A percentile compares a stretch with the other conserved stretches of the same genome.
Evolutionary conservation across 768 basidiomycete species (phyloP).

Genomic region (Mycena filopes): DNA sequence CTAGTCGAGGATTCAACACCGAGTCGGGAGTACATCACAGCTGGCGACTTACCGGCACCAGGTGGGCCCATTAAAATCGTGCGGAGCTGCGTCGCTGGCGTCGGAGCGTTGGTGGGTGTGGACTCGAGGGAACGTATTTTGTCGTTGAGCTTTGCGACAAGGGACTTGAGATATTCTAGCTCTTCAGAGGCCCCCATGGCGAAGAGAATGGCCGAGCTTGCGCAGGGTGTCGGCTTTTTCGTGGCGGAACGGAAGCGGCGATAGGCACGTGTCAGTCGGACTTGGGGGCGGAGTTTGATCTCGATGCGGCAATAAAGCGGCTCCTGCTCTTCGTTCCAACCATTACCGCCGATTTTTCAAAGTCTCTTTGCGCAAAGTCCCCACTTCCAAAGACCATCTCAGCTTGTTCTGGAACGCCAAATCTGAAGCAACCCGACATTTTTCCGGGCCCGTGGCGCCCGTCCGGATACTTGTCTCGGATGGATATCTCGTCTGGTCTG

Average conservation of each 20-base stretch:
- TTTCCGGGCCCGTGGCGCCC: no score
- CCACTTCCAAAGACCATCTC: no score
- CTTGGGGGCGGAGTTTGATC: slow-evolving; percentile 14
- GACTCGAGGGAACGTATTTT: slow-evolving; percentile 88
- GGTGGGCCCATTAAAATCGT: slow-evolving; percentile 97
- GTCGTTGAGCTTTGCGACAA: slow-evolving; percentile 89
- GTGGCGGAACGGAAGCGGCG: slow-evolving; percentile 28
- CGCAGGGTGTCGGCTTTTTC: slow-evolving; percentile 12
- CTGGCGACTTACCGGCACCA: slow-evolving; percentile 81
- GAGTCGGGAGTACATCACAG: slow-evolving; percentile 3
- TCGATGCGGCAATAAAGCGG: not conserved
- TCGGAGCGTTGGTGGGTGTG: slow-evolving; percentile 62
- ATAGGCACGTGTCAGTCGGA: slow-evolving; percentile 5
- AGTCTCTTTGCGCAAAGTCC: no score
- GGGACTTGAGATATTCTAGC: slow-evolving; percentile 93
- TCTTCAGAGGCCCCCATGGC: slow-evolving; percentile 78
- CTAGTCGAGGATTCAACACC: slow-evolving; percentile 51
- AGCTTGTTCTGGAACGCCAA: no score
- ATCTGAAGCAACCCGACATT: no score
- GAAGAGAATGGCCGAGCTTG: slow-evolving; percentile 24
- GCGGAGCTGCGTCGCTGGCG: slow-evolving; percentile 83
- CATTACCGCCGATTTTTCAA: no score
- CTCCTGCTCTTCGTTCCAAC: not conserved
- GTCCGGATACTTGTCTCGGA: no score
- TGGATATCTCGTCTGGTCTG: no score